These are phyloP conservation scores for Pythium apleroticum DNA, from an alignment of 352 stramenopile species.

Conservation along the genomic window DNA sequence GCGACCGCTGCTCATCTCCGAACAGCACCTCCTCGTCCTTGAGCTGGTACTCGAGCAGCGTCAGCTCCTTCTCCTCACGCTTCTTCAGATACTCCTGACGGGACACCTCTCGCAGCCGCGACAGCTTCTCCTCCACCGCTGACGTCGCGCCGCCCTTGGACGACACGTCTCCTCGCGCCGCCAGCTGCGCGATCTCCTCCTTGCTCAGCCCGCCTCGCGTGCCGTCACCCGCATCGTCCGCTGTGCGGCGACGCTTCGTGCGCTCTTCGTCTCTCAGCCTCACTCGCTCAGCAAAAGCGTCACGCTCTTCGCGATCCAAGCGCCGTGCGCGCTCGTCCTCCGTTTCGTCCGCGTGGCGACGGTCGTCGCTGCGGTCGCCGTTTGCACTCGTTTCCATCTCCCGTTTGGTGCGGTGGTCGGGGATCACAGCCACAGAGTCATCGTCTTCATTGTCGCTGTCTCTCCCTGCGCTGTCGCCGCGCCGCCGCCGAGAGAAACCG, in stretches of 20 bases:
- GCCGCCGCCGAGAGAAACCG: conserved; percentile 29
- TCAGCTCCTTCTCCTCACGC: conserved; percentile 96
- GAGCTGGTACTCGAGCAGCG: conserved; percentile 88
- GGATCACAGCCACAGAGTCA: conserved; percentile 25
- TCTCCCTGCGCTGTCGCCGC: conserved; percentile 15
- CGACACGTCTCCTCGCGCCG: conserved; percentile 66
- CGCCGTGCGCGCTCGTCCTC: conserved; percentile 53
- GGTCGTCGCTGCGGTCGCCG: not conserved
- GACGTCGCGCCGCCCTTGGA: conserved; percentile 13
- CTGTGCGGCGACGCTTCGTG: conserved; percentile 59
- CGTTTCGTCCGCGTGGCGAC: conserved; percentile 19
- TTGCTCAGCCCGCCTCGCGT: conserved; percentile 43
- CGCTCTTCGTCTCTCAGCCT: conserved; percentile 74
- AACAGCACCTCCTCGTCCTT: conserved; percentile 86
- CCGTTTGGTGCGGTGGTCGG: conserved; percentile 26
- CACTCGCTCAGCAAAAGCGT: conserved; percentile 82
- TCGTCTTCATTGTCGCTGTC: conserved; percentile 20
- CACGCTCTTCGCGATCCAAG: conserved; percentile 65
- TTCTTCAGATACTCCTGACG: conserved; percentile 97
- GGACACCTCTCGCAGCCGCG: conserved; percentile 88
- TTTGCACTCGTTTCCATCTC: conserved; percentile 9
- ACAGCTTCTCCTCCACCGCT: conserved; percentile 55
- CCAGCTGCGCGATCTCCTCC: conserved; percentile 84
- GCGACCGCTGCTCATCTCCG: conserved; percentile 66
- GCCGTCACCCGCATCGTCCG: conserved; percentile 33